These are phyloP conservation scores for Aureobasidium sp. DNA, from an alignment of 2,329 filamentous ascomycete species.

Conservation along the genomic window DNA sequence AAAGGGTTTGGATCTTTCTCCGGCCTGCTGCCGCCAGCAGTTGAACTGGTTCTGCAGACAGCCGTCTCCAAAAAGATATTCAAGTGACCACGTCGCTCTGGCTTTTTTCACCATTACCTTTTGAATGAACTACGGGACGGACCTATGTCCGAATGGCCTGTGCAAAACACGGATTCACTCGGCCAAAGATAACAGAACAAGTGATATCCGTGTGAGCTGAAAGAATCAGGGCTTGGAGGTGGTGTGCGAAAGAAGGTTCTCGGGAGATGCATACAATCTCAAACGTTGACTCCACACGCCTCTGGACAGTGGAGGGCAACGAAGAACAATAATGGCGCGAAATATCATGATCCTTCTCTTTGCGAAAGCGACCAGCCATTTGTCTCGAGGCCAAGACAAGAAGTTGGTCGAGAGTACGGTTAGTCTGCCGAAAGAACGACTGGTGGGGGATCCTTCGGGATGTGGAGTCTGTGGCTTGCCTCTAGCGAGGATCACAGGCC, in stretches of 20 bases:
- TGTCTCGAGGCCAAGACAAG: background rate
- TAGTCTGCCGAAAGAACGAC: background rate
- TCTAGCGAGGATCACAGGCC: background rate
- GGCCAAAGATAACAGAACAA: background rate
- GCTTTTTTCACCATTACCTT: background rate
- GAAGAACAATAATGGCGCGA: background rate
- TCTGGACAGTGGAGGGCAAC: background rate
- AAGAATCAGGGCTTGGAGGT: background rate
- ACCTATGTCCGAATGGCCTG: background rate
- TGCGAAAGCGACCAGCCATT: background rate
- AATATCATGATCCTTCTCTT: background rate
- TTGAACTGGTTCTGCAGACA: background rate
- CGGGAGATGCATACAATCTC: background rate
- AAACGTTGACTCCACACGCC: background rate
- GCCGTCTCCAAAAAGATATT: background rate
- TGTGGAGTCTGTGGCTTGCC: conserved; percentile 4
- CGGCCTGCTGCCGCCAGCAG: background rate
- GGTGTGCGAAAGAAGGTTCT: background rate
- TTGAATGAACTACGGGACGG: background rate
- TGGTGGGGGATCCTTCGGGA: conserved; percentile 2
- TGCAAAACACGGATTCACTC: background rate
- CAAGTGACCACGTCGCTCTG: background rate
- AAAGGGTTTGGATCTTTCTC: background rate
- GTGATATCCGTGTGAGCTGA: background rate
- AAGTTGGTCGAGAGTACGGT: background rate